Base-by-base conservation (phyloP, 768 basidiomycete species). In the Wakefieldia striispora region DNA sequence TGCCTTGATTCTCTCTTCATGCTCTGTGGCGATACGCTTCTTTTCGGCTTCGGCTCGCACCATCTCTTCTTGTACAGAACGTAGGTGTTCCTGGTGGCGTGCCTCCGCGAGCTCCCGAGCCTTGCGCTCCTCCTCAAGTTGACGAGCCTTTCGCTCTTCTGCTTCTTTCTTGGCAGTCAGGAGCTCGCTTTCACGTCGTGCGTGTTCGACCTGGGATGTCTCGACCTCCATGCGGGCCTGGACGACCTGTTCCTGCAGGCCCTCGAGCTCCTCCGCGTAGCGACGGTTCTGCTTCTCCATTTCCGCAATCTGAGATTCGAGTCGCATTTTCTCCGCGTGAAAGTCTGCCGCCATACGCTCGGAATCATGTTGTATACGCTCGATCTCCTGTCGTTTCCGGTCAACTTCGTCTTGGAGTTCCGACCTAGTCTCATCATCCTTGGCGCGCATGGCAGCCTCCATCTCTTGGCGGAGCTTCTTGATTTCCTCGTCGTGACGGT, bases 401-500 rank as follows among this genome's bases (percentile, higher is more conserved):
- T 65, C 67, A 20, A 71, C 70, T 55, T 76, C 79, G 1, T 69
- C 59, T 45, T 75, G 73, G 29, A 81, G 66, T 55, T 79, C 78
- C 40, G 54, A 50, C 39, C 65, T 65, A 11, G 74, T 73, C 59
- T 77, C 77, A 45, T 76, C 75, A 53, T 79, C 78, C 50, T 77
- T 74, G 46, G 56, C 54, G 17, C 63, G 62, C 56, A 76, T 71
- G 6, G 78, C 75, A 33, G 64, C 62, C 54, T 74, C 68, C 68
- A 79, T 77, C 50, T 81, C 78, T 9, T 66, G 56, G 48, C 74
- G 69, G 17, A 84, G 66, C 4, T 64, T 65, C 36, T 65, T 63
- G 58, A 82, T 63, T 55, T 84, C 81, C n/a, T 72, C 66, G 27
- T 73, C 66, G 52, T 79, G 75, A 31, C 71, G 68, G 46, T 72